Percentiles rank a stretch among this genome's conserved stretches.
Conservation (phyloP, 2,329 filamentous ascomycete species). For the Thielaviopsis musarum region DNA sequence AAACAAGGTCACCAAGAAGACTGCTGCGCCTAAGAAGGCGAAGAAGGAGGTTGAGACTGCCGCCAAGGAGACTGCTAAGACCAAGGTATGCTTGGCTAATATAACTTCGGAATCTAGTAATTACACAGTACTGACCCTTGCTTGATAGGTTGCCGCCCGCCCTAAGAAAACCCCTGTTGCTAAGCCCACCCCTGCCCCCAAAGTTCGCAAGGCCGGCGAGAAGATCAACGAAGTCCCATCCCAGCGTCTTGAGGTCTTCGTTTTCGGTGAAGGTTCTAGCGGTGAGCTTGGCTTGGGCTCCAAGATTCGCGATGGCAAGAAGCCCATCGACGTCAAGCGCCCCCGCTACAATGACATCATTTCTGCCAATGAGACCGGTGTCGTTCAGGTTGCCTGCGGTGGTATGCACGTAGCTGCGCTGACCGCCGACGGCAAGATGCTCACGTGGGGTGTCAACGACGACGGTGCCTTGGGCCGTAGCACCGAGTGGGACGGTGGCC, state of each 20-base stretch:
- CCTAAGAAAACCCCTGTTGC: conserved; percentile 25
- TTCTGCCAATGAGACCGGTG: conserved; percentile 43
- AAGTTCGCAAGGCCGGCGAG: conserved; percentile 34
- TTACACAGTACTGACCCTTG: background rate
- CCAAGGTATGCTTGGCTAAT: conserved; percentile 13
- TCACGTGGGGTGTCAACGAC: conserved; percentile 81
- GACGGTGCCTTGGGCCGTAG: conserved; percentile 64
- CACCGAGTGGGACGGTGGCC: conserved; percentile 49
- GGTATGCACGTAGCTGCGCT: conserved; percentile 69
- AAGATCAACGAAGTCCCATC: conserved; percentile 52
- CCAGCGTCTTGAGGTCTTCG: conserved; percentile 52
- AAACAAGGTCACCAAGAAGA: conserved; percentile 42
- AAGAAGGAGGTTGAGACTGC: conserved; percentile 15
- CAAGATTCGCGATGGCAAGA: conserved; percentile 42
- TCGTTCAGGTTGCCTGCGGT: conserved; percentile 62
- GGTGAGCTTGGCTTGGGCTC: conserved; percentile 69
- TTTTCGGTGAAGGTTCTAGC: conserved; percentile 65
- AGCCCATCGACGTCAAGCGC: conserved; percentile 60
- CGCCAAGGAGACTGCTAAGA: conserved; percentile 12
- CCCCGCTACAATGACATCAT: conserved; percentile 62
- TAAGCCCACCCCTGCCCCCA: conserved; percentile 8
- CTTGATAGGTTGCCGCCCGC: conserved; percentile 9
- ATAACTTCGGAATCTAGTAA: background rate
- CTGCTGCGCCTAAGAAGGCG: conserved; percentile 31
- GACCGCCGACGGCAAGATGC: conserved; percentile 63